Evolutionary conservation across 805 yeast species (phyloP), one percentile per base, ranked within the genome.

Genomic region (Saturnispora serradocipensis): DNA sequence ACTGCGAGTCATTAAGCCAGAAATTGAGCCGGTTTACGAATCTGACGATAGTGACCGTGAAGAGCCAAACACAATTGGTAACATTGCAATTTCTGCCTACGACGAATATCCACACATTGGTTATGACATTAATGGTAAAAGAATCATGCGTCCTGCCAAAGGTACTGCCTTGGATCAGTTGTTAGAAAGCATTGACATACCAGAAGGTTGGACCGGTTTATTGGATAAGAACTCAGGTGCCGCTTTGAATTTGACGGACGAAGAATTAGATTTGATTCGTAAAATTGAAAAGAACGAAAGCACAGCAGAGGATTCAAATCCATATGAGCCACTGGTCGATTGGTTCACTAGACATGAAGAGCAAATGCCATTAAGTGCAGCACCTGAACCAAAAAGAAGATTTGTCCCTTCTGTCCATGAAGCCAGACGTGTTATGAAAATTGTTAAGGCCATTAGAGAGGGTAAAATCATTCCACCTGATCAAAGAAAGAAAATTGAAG

Each of bases 121-220:
- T 53, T 93, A 93, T 67, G 91, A 88, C 66, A 90, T 93, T 61
- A 93, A 93, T 66, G 99, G 99, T 62, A 91, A 90, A 66, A 81
- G 99, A 64, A 90, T 93, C 64, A 91, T 93, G 98, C 81, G 99
- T 67, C 99, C 99, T 11, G 99, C 98, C 9, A 85, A 88, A 61
- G 96, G 97, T 13, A 82, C 95, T 53, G 99, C 98, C 1, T 76
- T 93, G 58, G 98, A 93, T 63, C 86, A 84, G 61, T 76, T 93
- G 56, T 72, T 93, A 57, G 99, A 91, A 63, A 75, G 82, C 30
- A 93, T 93, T 54, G 99, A 93, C 55, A 74, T 93, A 56, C 99
- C 99, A 13, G 95, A 88, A 69, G 99, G 99, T 25, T 93, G 98
- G 98, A 93, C 99, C 15, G 99, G 99, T 45, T 74, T 93, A 55